Evolutionary conservation across 331 rosid species (phyloP).

Genomic region (Pyracantha coccinea): DNA sequence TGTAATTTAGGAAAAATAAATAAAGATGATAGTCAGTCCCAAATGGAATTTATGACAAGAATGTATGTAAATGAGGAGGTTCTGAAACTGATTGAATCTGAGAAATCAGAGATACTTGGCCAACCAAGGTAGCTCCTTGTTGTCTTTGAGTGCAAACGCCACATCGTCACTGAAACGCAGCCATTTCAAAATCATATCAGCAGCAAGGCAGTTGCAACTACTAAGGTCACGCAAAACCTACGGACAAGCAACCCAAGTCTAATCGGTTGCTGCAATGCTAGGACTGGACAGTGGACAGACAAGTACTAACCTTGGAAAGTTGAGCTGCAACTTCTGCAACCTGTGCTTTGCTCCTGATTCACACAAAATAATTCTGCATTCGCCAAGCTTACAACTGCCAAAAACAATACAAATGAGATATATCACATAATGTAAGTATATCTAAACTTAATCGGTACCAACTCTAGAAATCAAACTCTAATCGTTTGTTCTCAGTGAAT

Average conservation of each 20-base stretch:
- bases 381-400: constrained; percentile 85
- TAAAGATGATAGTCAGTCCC: too few relatives aligned
- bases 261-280: background rate
- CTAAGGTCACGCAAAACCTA: too few relatives aligned
- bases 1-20: too few relatives aligned
- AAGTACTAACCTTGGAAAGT: constrained; percentile 76
- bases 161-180: constrained; percentile 81
- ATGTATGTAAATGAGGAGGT: background rate
- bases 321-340: constrained; percentile 85
- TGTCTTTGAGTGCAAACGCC: constrained; percentile 77
- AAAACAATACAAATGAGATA: background rate
- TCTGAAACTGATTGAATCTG: constrained; percentile 3
- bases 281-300: background rate
- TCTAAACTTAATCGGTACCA: background rate
- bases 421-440: background rate
- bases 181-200: constrained; percentile 17
- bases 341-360: constrained; percentile 88
- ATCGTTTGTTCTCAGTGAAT: background rate
- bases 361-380: constrained; percentile 72
- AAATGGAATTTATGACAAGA: background rate
- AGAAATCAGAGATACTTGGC: constrained; percentile 59
- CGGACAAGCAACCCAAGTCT: background rate
- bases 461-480: background rate
- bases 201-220: background rate
- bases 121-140: constrained; percentile 81